Conservation (phyloP, 345 rosid species). For the Toxicodendron radicans region DNA sequence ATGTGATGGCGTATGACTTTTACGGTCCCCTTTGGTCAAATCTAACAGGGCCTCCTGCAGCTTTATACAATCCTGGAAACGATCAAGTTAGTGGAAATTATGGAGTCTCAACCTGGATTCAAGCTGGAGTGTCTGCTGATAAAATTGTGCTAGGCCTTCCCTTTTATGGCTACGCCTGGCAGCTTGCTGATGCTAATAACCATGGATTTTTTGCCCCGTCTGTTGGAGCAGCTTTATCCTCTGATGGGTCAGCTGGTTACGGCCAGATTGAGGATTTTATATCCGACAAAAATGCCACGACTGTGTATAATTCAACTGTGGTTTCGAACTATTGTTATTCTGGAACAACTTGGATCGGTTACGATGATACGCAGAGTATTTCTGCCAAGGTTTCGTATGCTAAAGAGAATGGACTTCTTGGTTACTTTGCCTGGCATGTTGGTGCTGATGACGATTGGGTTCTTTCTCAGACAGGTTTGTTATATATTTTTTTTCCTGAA, state of each 20-base stretch:
- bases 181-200: constrained; percentile 26
- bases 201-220: constrained; percentile 32
- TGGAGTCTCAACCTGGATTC: constrained; percentile 36
- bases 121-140: constrained; percentile 21
- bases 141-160: constrained; percentile 37
- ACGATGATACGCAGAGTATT: constrained; percentile 28
- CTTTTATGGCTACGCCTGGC: constrained; percentile 36
- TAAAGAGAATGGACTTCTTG: constrained; percentile 30
- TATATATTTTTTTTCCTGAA: background rate
- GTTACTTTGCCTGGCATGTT: constrained; percentile 46
- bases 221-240: constrained; percentile 12
- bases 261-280: constrained; percentile 22
- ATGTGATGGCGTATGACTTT: constrained; percentile 58
- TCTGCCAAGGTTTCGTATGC: constrained; percentile 30
- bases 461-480: background rate
- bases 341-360: constrained; percentile 38
- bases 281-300: constrained; percentile 17
- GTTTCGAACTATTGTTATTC: constrained; percentile 34
- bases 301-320: constrained; percentile 26
- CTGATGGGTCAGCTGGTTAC: constrained; percentile 15
- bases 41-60: constrained; percentile 53
- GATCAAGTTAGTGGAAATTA: constrained; percentile 31
- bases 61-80: constrained; percentile 30
- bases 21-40: constrained; percentile 49
- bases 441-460: constrained; percentile 20